Evolutionary conservation across 163 green algal species (phyloP), one percentile per base, ranked within the genome.

Genomic region (Prototheca wickerhamii): DNA sequence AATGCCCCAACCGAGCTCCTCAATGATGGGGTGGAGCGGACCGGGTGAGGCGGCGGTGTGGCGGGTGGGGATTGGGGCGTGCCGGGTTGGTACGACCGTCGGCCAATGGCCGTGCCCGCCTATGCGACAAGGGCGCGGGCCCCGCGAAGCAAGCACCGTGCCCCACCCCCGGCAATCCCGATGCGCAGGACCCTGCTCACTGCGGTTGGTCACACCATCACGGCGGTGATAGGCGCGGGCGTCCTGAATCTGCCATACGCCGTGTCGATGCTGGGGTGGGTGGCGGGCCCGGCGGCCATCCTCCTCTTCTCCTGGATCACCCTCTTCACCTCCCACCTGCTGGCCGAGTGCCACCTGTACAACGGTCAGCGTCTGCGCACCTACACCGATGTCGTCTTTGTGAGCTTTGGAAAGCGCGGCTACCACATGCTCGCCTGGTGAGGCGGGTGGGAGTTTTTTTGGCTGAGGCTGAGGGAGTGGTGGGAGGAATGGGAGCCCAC

Each of bases 301-400:
- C 30, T 77, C 20, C 30, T 84, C 12, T 83, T 79, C 57, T 66
- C 73, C 18, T 25, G 28, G 4, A 64, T 80, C 50, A 83, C 72
- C 2, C 65, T 70, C 29, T 81, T 73, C 61, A 72, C 58, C 26
- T 65, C 70, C 4, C 34, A 60, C 29, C 58, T 84, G 54, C 71
- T 84, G 31, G 65, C 63, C 15, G 74, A 84, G 31, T 54, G 54
- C 7, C 71, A 78, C 67, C 57, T 74, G 43, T 21, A 67, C 23
- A 32, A 72, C 6, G 66, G 61, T 25, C 37, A 53, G 44, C 63
- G 65, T 15, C 55, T 65, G 57, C 67, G 73, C 30, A 72, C 70
- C 5, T 84, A 81, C 64, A 75, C 65, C 1, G 65, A 77, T 49
- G 31, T 61, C 12, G 55, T 61, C 8, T 5, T 49, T 6, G 49